phyloP scores from a whole-genome alignment of 148 eudicot genomes.

The Polygonum maritimum region DNA sequence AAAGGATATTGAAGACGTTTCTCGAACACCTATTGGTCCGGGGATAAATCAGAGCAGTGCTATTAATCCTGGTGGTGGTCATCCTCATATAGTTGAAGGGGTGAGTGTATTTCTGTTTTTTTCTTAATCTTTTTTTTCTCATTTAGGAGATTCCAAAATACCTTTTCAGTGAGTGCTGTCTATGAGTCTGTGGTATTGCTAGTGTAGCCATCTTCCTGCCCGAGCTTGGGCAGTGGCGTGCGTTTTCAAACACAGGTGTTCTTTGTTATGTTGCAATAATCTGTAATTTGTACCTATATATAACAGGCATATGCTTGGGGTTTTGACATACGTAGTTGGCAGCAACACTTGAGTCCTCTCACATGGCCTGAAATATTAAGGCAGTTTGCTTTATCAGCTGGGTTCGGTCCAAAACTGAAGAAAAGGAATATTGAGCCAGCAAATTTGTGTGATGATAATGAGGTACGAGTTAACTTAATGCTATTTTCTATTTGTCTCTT shows the following conservation, averaged over 20 bases:
- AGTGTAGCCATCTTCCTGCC: too few relatives aligned
- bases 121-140: not conserved
- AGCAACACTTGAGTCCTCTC: slow-evolving; percentile 59
- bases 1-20: slow-evolving; percentile 93
- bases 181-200: not conserved
- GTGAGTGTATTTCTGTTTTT: slow-evolving; percentile 23
- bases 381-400: slow-evolving; percentile 83
- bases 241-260: not conserved
- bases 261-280: not conserved
- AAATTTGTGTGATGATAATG: slow-evolving; percentile 58
- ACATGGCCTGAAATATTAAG: slow-evolving; percentile 91
- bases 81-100: slow-evolving; percentile 94
- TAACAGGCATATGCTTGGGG: slow-evolving; percentile 94
- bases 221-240: too few relatives aligned
- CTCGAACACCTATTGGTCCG: slow-evolving; percentile 64
- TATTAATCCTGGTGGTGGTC: slow-evolving; percentile 75
- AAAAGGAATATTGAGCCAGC: slow-evolving; percentile 46
- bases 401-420: slow-evolving; percentile 85
- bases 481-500: not conserved
- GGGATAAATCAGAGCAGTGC: slow-evolving; percentile 47
- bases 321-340: slow-evolving; percentile 85
- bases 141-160: not conserved
- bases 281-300: slow-evolving; percentile 5
- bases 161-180: not conserved
- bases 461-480: slow-evolving; percentile 25